phyloP scores from a whole-genome alignment of 495 filamentous ascomycete species.

The Xylaria venustula region DNA sequence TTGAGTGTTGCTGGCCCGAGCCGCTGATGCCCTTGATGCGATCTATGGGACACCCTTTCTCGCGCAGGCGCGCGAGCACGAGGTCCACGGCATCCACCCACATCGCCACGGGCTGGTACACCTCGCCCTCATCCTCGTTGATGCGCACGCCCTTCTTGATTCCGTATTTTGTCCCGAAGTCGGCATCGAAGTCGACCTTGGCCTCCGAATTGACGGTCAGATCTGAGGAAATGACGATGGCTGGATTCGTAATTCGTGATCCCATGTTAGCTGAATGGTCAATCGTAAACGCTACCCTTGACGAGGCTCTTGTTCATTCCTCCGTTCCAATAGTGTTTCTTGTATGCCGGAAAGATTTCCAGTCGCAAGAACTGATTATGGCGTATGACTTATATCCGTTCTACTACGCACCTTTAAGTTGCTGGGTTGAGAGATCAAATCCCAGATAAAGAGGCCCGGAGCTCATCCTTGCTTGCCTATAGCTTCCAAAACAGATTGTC shows the following conservation, averaged over 20 bases:
- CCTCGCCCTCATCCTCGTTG: constrained; percentile 77
- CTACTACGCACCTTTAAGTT: constrained; percentile 82
- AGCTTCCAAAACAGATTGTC: too few relatives aligned
- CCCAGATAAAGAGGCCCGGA: constrained; percentile 75
- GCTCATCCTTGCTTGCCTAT: constrained; percentile 38
- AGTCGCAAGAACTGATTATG: too few relatives aligned
- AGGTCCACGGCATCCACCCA: constrained; percentile 92
- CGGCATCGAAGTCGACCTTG: constrained; percentile 70
- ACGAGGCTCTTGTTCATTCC: too few relatives aligned
- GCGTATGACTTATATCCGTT: too few relatives aligned
- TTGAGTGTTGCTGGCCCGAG: constrained; percentile 95
- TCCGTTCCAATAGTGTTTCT: too few relatives aligned
- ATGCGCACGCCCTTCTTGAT: constrained; percentile 84
- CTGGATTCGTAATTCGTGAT: constrained; percentile 36
- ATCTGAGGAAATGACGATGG: constrained; percentile 75
- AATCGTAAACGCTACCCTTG: neutral
- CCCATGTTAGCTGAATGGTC: neutral
- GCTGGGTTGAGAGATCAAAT: constrained; percentile 95
- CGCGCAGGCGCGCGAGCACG: constrained; percentile 69
- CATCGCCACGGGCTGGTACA: constrained; percentile 89
- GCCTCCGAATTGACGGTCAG: constrained; percentile 74
- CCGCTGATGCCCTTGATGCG: constrained; percentile 81
- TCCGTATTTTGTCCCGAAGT: constrained; percentile 74
- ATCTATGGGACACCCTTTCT: constrained; percentile 71
- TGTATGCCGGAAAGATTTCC: too few relatives aligned